Evolutionary conservation across 345 rosid species (phyloP), one percentile per base, ranked within the genome.

Genomic region (Dipteronia dyeriana): DNA sequence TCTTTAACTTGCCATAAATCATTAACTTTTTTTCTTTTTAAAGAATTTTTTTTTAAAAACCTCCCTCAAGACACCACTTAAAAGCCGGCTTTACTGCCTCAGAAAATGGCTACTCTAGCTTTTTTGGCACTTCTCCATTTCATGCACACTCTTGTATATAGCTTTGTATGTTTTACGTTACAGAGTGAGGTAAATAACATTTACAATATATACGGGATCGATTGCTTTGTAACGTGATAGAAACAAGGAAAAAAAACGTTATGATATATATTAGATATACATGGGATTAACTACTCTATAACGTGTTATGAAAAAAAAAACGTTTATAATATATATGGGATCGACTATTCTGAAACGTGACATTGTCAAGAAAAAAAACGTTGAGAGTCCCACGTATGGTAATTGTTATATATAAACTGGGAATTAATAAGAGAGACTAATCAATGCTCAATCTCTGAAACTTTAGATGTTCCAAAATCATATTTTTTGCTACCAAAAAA

Each of bases 81-180:
- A 85, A 87, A 88, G 90, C 92, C 99, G 89, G 88, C 78, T 89
- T 91, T 83, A 81, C 75, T 80, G 98, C 88, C 98, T 88, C 54
- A 69, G 71, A 84, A 85, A 76, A 85, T 78, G 96, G 90, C 85
- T 78, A n/a, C 66, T 78, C 80, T 79, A 77, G 88, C 91, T 86
- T 91, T 83, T 89, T 82, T 78, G 83, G 87, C 87, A 87, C 86
- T 68, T 45, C 86, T 77, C 70, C 54, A 1, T 10, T 39, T 39
- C 74, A 25, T 57, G 16, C 59, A 68, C 53, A 72, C 49, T 70
- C 73, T 79, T 67, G 73, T 70, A 45, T 59, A 81, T 75, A 73
- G 82, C 63, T 72, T 75, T 60, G 8, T 63, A 71, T 56, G 19
- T 49, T 49, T 43, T 2, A n/a, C n/a, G n/a, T n/a, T n/a, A n/a